Evolutionary conservation across 2,329 filamentous ascomycete species (phyloP).

Genomic region (Penicillium digitatum): DNA sequence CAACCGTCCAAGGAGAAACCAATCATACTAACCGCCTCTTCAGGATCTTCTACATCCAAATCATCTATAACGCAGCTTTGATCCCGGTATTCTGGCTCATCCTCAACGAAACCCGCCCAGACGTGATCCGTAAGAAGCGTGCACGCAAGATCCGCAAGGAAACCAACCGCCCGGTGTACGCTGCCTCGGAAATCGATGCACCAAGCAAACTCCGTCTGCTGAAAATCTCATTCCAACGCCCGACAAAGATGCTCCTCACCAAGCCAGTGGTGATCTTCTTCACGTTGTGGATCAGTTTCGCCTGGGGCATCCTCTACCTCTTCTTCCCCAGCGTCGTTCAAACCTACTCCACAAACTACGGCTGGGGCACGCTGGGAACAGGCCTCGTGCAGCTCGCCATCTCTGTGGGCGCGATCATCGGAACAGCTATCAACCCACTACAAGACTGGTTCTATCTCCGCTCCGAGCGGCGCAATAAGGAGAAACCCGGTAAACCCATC

Average conservation of each 20-base stretch:
- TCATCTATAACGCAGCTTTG: slow-evolving; percentile 43
- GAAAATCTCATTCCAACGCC: slow-evolving; percentile 41
- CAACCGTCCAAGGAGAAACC: neutral
- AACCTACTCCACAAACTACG: slow-evolving; percentile 40
- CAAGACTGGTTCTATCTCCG: slow-evolving; percentile 33
- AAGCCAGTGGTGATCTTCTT: slow-evolving; percentile 45
- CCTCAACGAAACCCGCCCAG: slow-evolving; percentile 41
- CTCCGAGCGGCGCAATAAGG: slow-evolving; percentile 27
- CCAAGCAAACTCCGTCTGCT: slow-evolving; percentile 23
- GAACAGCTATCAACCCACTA: slow-evolving; percentile 40
- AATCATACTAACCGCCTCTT: neutral
- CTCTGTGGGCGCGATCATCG: slow-evolving; percentile 42
- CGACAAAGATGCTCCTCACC: slow-evolving; percentile 39
- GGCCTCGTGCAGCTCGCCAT: slow-evolving; percentile 42
- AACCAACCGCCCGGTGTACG: slow-evolving; percentile 31
- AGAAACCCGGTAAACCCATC: slow-evolving; percentile 39
- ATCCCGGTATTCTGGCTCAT: slow-evolving; percentile 43
- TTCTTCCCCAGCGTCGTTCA: slow-evolving; percentile 43
- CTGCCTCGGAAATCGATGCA: slow-evolving; percentile 21
- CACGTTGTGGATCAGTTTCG: slow-evolving; percentile 45
- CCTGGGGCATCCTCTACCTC: slow-evolving; percentile 44
- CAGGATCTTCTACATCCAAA: slow-evolving; percentile 47
- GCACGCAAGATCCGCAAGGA: slow-evolving; percentile 40
- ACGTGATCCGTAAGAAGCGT: slow-evolving; percentile 41
- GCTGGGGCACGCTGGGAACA: slow-evolving; percentile 33